These are phyloP conservation scores for Opeltia flavorubescens DNA, from an alignment of 495 filamentous ascomycete species.

Conservation along the genomic window DNA sequence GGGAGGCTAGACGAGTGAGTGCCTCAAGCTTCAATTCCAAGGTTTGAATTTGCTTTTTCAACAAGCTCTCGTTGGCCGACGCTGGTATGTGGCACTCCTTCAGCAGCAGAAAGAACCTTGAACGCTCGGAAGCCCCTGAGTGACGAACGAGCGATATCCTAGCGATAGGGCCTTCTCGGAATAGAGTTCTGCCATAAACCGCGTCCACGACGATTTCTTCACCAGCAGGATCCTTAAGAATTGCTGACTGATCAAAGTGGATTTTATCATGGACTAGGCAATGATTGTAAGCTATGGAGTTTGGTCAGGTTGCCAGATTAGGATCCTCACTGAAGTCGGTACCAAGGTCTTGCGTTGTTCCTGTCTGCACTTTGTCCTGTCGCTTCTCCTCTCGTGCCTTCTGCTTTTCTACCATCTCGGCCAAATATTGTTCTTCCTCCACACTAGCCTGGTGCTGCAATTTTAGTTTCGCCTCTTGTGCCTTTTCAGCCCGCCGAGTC, in stretches of 20 bases:
- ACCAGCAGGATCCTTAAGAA: constrained; percentile 41
- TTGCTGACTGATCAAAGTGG: constrained; percentile 57
- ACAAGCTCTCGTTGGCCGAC: constrained; percentile 35
- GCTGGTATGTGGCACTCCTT: constrained; percentile 51
- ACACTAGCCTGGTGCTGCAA: constrained; percentile 37
- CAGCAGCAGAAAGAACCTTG: constrained; percentile 47
- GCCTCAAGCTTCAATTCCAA: constrained; percentile 57
- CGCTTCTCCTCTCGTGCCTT: constrained; percentile 27
- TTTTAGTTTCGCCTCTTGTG: constrained; percentile 34
- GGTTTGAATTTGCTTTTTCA: constrained; percentile 53
- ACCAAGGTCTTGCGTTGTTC: neutral
- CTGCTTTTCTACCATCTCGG: constrained; percentile 59
- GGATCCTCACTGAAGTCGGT: neutral
- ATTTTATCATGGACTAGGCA: neutral
- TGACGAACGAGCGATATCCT: constrained; percentile 23
- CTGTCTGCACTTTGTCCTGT: constrained; percentile 15
- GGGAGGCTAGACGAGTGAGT: constrained; percentile 50
- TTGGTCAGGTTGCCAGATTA: no score
- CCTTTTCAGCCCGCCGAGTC: constrained; percentile 35
- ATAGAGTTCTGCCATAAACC: constrained; percentile 46
- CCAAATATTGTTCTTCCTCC: constrained; percentile 64
- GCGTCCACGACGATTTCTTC: constrained; percentile 45
- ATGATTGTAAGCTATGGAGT: no score
- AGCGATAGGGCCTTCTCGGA: constrained; percentile 39
- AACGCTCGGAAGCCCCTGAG: neutral